Percentiles rank a stretch among this genome's conserved stretches.
phyloP scores from a whole-genome alignment of 768 basidiomycete species.

The Strobilomyces echinocephalus region DNA sequence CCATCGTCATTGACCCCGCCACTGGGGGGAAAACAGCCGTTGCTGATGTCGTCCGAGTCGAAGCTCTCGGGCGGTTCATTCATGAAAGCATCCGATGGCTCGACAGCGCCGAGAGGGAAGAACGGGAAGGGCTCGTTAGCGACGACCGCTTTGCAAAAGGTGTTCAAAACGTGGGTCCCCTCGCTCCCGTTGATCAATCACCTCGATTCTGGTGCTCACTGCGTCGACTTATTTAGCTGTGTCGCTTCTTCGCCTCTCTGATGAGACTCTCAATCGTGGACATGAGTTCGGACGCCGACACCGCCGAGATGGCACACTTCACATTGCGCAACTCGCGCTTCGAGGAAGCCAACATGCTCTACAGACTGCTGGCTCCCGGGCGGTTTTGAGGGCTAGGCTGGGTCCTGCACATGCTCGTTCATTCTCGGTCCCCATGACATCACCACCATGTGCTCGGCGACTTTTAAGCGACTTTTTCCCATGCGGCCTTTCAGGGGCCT shows the following conservation, averaged over 20 bases:
- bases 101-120: slow-evolving; percentile 64
- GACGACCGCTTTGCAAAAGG: slow-evolving; percentile 73
- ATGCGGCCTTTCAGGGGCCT: slow-evolving; percentile 3
- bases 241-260: slow-evolving; percentile 70
- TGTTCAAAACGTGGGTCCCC: slow-evolving; percentile 57
- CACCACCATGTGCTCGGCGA: not conserved
- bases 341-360: slow-evolving; percentile 72
- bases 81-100: slow-evolving; percentile 68
- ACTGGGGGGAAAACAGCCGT: slow-evolving; percentile 52
- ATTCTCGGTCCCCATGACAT: not conserved
- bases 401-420: not conserved
- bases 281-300: slow-evolving; percentile 57
- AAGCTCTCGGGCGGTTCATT: slow-evolving; percentile 67
- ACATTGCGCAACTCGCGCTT: slow-evolving; percentile 66
- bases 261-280: slow-evolving; percentile 66
- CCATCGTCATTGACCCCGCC: slow-evolving; percentile 37
- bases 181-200: slow-evolving; percentile 3
- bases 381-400: slow-evolving; percentile 22
- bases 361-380: slow-evolving; percentile 53
- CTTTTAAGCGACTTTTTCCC: not conserved
- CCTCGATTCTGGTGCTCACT: not conserved
- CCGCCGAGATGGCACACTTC: slow-evolving; percentile 76
- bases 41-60: slow-evolving; percentile 58
- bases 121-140: slow-evolving; percentile 60
- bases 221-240: slow-evolving; percentile 43